A percentile compares a stretch with the other conserved stretches of the same genome.
phyloP scores from a whole-genome alignment of 2,329 filamentous ascomycete genomes.

The Dothistroma septosporum region DNA sequence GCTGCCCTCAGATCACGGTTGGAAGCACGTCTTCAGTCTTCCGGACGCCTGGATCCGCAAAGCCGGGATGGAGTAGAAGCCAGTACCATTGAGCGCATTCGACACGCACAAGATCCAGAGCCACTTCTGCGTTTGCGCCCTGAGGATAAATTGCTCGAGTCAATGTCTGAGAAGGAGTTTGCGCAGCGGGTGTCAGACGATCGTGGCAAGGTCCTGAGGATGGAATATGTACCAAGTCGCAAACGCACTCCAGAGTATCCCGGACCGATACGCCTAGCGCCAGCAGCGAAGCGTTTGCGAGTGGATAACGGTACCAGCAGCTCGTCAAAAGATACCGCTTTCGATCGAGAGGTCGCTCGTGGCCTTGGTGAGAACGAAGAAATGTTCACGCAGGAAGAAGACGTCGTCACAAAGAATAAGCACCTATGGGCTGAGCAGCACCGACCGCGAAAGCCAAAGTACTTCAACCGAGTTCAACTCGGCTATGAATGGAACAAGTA shows the following conservation, averaged over 20 bases:
- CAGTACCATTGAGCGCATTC: constrained; percentile 7
- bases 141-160: constrained; percentile 59
- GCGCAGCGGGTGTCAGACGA: constrained; percentile 55
- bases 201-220: constrained; percentile 58
- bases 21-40: constrained; percentile 34
- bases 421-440: constrained; percentile 82
- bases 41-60: background rate
- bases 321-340: constrained; percentile 15
- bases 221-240: constrained; percentile 62
- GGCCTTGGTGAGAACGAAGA: constrained; percentile 93
- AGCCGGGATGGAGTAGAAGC: background rate
- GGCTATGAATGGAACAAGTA: constrained; percentile 99
- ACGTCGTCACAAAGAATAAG: constrained; percentile 59
- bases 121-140: constrained; percentile 59
- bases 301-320: constrained; percentile 20
- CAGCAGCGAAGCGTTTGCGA: constrained; percentile 27
- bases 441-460: constrained; percentile 83
- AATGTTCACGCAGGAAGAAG: constrained; percentile 87
- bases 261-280: constrained; percentile 8
- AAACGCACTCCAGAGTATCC: constrained; percentile 12
- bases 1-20: constrained; percentile 52
- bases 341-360: constrained; percentile 82
- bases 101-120: constrained; percentile 56
- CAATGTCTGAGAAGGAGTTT: constrained; percentile 57
- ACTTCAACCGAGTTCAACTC: constrained; percentile 98